A percentile compares a stretch with the other conserved stretches of the same genome.
Conservation (phyloP, 805 yeast species). For the Metschnikowia lachancei region DNA sequence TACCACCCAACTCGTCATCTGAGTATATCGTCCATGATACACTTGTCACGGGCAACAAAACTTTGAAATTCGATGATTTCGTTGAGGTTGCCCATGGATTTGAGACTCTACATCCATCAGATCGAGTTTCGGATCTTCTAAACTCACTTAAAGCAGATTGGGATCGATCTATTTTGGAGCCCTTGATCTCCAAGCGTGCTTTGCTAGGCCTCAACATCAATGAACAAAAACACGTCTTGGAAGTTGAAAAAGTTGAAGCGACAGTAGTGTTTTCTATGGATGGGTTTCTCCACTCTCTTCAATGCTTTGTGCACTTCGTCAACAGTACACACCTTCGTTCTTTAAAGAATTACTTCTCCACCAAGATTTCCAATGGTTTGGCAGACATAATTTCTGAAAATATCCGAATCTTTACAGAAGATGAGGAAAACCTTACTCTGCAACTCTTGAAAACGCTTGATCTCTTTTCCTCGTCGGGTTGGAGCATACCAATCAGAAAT, state of each 20-base stretch:
- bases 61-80: conserved; percentile 3
- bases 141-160: conserved; percentile 8
- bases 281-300: conserved; percentile 25
- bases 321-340: conserved; percentile 24
- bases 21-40: conserved; percentile 3
- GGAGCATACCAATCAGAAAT: conserved; percentile 27
- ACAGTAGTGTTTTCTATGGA: conserved; percentile 3
- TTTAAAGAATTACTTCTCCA: conserved; percentile 26
- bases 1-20: conserved; percentile 4
- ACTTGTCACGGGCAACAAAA: neutral
- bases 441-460: conserved; percentile 22
- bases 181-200: conserved; percentile 11
- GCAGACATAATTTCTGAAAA: conserved; percentile 31
- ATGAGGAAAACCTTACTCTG: conserved; percentile 20
- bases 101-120: conserved; percentile 13
- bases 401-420: conserved; percentile 22
- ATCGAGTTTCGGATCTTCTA: conserved; percentile 9
- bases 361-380: conserved; percentile 30
- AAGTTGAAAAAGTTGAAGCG: neutral
- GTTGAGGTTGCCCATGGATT: conserved; percentile 5
- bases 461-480: conserved; percentile 21
- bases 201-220: conserved; percentile 9
- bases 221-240: neutral
- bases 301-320: conserved; percentile 30
- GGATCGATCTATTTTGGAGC: conserved; percentile 16